Evolutionary conservation across 2,329 filamentous ascomycete species (phyloP).

Genomic region (Sporothrix pseudoabietina): DNA sequence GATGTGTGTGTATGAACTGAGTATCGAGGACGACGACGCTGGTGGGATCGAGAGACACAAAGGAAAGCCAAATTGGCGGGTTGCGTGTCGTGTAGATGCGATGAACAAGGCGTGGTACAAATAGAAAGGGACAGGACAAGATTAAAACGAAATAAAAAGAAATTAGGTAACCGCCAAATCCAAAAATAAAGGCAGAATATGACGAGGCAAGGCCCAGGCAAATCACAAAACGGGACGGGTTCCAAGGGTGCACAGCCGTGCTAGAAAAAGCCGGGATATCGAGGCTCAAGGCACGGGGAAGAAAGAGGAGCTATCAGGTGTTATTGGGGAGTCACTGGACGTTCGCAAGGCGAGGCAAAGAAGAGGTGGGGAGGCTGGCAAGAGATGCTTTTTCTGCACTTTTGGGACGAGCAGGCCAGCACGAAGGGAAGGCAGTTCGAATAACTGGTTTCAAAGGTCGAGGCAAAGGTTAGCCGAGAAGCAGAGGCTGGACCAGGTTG

Average conservation of each 20-base stretch:
- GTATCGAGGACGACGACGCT: neutral
- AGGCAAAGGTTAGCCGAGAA: slow-evolving; percentile 30
- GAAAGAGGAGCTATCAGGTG: neutral
- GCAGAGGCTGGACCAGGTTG: slow-evolving; percentile 1
- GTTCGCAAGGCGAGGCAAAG: neutral
- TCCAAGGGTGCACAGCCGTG: slow-evolving; percentile 16
- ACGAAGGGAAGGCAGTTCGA: slow-evolving; percentile 24
- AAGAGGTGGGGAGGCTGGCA: neutral
- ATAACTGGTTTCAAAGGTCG: slow-evolving; percentile 25
- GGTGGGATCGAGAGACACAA: neutral
- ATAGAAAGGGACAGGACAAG: neutral
- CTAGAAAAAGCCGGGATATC: slow-evolving; percentile 14
- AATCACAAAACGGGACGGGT: slow-evolving; percentile 18
- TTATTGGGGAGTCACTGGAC: neutral
- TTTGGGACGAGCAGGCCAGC: neutral
- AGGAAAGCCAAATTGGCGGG: neutral
- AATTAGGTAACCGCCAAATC: neutral
- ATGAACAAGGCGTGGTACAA: neutral
- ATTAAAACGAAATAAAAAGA: neutral
- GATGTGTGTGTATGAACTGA: neutral
- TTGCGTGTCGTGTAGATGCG: neutral
- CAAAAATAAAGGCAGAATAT: slow-evolving; percentile 10
- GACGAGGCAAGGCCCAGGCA: slow-evolving; percentile 5
- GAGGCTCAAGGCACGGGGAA: slow-evolving; percentile 12
- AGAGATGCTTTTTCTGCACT: neutral